phyloP scores from a whole-genome alignment of 192 early-diverging fungal species.

The Linnemannia elongata region DNA sequence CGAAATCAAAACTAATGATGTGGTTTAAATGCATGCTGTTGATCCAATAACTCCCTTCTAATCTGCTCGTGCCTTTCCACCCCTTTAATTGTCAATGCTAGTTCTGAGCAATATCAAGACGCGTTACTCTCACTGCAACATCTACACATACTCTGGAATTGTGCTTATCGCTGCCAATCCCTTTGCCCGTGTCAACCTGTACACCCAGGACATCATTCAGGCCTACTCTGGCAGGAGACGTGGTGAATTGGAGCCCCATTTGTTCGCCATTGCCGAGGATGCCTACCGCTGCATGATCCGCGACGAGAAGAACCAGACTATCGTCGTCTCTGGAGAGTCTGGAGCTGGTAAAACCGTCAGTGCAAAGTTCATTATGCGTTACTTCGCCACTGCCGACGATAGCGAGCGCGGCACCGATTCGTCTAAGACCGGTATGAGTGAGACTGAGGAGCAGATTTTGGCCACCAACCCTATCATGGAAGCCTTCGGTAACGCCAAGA shows the following conservation, averaged over 20 bases:
- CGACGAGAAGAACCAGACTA: slow-evolving; percentile 95
- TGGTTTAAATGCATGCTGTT: neutral
- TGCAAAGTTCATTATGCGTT: slow-evolving; percentile 98
- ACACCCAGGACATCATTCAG: slow-evolving; percentile 92
- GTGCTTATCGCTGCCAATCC: slow-evolving; percentile 99
- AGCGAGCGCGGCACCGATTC: slow-evolving; percentile 66
- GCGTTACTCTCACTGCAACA: slow-evolving; percentile 92
- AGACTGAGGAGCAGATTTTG: slow-evolving; percentile 86
- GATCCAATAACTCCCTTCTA: neutral
- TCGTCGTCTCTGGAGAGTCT: slow-evolving; percentile 97
- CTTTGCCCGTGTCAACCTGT: slow-evolving; percentile 88
- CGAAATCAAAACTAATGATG: neutral
- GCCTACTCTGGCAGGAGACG: slow-evolving; percentile 94
- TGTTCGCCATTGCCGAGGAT: slow-evolving; percentile 99
- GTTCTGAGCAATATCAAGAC: slow-evolving; percentile 94
- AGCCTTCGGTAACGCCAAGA: slow-evolving; percentile 99
- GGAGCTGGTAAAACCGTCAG: slow-evolving; percentile 98
- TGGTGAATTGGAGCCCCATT: slow-evolving; percentile 97
- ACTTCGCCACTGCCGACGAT: slow-evolving; percentile 90
- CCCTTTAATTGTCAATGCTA: slow-evolving; percentile 28
- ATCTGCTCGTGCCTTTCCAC: slow-evolving; percentile 1
- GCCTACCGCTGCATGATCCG: slow-evolving; percentile 96
- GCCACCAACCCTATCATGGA: slow-evolving; percentile 99
- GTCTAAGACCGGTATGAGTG: slow-evolving; percentile 69
- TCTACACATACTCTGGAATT: slow-evolving; percentile 99